Percentiles rank a stretch among this genome's conserved stretches.
Conservation (phyloP, 1,284 basidiomycete genomes). For the Meira miltonrushii region DNA sequence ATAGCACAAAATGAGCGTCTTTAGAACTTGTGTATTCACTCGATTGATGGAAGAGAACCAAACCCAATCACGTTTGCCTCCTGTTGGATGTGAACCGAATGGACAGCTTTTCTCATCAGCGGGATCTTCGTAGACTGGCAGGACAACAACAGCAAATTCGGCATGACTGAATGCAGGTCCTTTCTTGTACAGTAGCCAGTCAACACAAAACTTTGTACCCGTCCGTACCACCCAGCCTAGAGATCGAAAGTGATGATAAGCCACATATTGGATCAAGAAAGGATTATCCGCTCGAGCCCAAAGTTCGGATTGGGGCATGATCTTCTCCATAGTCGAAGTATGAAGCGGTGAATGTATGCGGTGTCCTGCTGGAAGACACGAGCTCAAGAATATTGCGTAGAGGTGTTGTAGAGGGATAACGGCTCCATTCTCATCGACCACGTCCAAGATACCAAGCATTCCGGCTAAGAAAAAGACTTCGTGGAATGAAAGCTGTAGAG, state of each 20-base stretch:
- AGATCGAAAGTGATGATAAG: conserved; percentile 91
- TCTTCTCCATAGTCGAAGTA: not conserved
- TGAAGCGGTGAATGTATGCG: not conserved
- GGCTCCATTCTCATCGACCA: conserved; percentile 49
- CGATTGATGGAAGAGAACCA: conserved; percentile 96
- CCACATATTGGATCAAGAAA: conserved; percentile 81
- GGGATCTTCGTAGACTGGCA: conserved; percentile 81
- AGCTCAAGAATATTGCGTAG: conserved; percentile 13
- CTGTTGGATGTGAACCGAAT: conserved; percentile 34
- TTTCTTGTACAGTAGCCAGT: conserved; percentile 87
- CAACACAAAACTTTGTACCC: conserved; percentile 95
- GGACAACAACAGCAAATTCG: conserved; percentile 85
- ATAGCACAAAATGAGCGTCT: conserved; percentile 55
- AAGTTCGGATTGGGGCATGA: not conserved
- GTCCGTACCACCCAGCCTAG: conserved; percentile 96
- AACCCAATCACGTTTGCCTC: conserved; percentile 68
- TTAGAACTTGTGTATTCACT: conserved; percentile 94
- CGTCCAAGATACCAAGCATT: conserved; percentile 75
- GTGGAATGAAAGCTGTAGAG: conserved; percentile 81
- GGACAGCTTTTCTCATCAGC: conserved; percentile 59
- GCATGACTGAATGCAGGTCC: conserved; percentile 94
- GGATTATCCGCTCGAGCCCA: conserved; percentile 68
- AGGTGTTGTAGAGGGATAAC: conserved; percentile 11
- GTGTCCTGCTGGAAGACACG: conserved; percentile 5
- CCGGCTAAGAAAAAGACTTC: conserved; percentile 89